These are phyloP conservation scores for Venturiaceae sp. DNA, from an alignment of 2,329 filamentous ascomycete genomes.

Conservation along the genomic window DNA sequence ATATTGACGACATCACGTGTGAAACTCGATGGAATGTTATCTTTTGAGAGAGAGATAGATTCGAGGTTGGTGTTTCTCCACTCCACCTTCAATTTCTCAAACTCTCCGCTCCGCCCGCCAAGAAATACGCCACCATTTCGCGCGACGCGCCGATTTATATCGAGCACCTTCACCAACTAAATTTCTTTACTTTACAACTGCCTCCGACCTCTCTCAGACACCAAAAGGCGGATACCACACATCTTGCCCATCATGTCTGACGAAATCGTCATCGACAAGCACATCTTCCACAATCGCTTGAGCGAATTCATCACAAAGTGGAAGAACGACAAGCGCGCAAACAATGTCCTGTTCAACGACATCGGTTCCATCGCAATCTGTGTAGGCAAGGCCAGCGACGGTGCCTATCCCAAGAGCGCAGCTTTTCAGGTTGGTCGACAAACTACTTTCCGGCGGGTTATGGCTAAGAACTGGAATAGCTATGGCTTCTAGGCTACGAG, in stretches of 20 bases:
- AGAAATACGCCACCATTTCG: not conserved
- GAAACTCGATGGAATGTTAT: not conserved
- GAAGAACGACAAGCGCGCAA: conserved; percentile 90
- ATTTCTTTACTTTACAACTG: conserved; percentile 7
- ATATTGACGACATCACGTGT: not conserved
- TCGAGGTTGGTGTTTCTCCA: too few relatives aligned
- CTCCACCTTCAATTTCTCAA: too few relatives aligned
- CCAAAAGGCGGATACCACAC: not conserved
- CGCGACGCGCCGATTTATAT: too few relatives aligned
- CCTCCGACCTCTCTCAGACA: not conserved
- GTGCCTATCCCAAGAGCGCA: conserved; percentile 88
- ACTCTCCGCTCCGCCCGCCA: too few relatives aligned
- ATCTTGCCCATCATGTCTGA: conserved; percentile 45
- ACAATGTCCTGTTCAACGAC: conserved; percentile 76
- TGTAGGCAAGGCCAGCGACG: conserved; percentile 92
- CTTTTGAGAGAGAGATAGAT: too few relatives aligned
- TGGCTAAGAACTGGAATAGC: conserved; percentile 43
- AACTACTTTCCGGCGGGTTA: not conserved
- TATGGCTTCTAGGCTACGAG: conserved; percentile 97
- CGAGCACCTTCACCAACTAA: too few relatives aligned
- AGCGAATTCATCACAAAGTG: conserved; percentile 80
- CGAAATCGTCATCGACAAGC: conserved; percentile 92
- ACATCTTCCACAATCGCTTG: conserved; percentile 87
- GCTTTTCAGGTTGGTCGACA: conserved; percentile 71
- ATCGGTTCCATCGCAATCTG: conserved; percentile 78